Conservation (phyloP, 1,284 basidiomycete genomes). For the Megacollybia platyphylla region DNA sequence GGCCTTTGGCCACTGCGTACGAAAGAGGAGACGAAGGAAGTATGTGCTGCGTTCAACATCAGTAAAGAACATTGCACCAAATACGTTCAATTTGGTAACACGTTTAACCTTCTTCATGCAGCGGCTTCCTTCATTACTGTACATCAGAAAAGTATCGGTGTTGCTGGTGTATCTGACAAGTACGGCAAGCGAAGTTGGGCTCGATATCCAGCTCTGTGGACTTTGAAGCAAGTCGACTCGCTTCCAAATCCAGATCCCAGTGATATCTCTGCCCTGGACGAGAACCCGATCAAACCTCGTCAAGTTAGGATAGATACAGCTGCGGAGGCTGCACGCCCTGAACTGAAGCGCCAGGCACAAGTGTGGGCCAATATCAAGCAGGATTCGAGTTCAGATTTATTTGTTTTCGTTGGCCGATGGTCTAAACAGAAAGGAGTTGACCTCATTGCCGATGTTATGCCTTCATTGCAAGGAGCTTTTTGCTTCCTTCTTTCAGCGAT, state of each 20-base stretch:
- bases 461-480: constrained; percentile 48
- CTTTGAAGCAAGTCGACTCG: constrained; percentile 87
- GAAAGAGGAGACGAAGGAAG: constrained; percentile 95
- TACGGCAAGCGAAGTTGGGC: constrained; percentile 94
- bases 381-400: constrained; percentile 78
- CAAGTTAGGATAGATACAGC: constrained; percentile 68
- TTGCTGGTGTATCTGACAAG: constrained; percentile 92
- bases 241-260: constrained; percentile 87
- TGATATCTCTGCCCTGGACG: constrained; percentile 85
- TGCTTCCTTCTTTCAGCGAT: constrained; percentile 3
- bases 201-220: constrained; percentile 89
- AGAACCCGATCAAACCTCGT: constrained; percentile 56
- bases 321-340: constrained; percentile 82
- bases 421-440: constrained; percentile 96
- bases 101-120: constrained; percentile 87
- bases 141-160: constrained; percentile 86
- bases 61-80: constrained; percentile 90
- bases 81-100: constrained; percentile 94
- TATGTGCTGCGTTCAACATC: constrained; percentile 92
- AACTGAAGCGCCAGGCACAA: constrained; percentile 81
- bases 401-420: constrained; percentile 94
- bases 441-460: constrained; percentile 89
- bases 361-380: constrained; percentile 90
- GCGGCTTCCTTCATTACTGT: constrained; percentile 84
- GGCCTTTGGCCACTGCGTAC: constrained; percentile 90